Evolutionary conservation across 352 stramenopile genomes (phyloP).

Genomic region (Phytopythium chamaehyphon): DNA sequence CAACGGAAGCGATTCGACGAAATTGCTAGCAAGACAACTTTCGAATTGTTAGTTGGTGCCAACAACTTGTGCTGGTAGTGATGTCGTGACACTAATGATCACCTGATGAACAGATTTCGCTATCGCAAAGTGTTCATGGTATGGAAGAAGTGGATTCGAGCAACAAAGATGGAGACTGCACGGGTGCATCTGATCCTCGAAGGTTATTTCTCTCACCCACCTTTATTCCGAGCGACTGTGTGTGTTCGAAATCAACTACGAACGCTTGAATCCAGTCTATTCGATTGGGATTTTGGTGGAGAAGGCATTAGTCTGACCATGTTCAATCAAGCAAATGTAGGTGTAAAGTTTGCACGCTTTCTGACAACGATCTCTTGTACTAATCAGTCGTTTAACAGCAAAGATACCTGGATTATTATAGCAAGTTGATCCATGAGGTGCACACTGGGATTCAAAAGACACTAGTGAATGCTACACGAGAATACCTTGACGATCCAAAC

Average conservation of each 20-base stretch:
- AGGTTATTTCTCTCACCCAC: constrained; percentile 47
- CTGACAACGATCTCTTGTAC: no score
- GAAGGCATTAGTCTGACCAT: constrained; percentile 19
- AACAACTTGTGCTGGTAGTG: neutral
- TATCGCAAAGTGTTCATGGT: constrained; percentile 60
- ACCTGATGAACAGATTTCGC: constrained; percentile 34
- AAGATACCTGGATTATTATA: no score
- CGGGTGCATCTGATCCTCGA: constrained; percentile 32
- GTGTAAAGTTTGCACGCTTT: constrained; percentile 4
- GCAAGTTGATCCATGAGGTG: neutral
- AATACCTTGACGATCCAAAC: constrained; percentile 32
- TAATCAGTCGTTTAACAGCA: no score
- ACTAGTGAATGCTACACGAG: constrained; percentile 28
- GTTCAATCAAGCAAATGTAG: constrained; percentile 37
- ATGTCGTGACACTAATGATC: neutral
- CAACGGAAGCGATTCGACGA: constrained; percentile 42
- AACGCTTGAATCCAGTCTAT: constrained; percentile 21
- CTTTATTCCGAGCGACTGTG: constrained; percentile 30
- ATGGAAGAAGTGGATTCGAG: constrained; percentile 54
- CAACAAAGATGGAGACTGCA: constrained; percentile 35
- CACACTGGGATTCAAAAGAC: constrained; percentile 25
- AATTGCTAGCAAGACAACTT: constrained; percentile 26
- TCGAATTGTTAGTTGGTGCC: constrained; percentile 33
- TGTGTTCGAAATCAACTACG: constrained; percentile 24
- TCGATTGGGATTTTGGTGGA: constrained; percentile 50